These are phyloP conservation scores for Stachybotrys echinatus DNA, from an alignment of 2,329 filamentous ascomycete species.

Conservation along the genomic window DNA sequence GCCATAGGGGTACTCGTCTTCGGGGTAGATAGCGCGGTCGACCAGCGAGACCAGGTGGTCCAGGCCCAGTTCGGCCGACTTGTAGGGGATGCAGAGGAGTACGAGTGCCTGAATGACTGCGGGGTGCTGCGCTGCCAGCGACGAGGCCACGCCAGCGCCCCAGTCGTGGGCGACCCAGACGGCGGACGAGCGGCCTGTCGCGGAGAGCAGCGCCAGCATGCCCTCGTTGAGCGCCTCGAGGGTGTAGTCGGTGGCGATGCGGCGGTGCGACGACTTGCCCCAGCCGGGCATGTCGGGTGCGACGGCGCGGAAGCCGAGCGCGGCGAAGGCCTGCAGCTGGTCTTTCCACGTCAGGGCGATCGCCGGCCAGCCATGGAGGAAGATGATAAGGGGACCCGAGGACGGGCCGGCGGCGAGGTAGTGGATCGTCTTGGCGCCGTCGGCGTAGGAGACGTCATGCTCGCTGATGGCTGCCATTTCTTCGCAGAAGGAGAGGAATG, in stretches of 20 bases:
- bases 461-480: not conserved
- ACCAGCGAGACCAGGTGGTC: slow-evolving; percentile 24
- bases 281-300: slow-evolving; percentile 26
- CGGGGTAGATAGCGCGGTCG: slow-evolving; percentile 39
- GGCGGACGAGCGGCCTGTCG: slow-evolving; percentile 25
- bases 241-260: slow-evolving; percentile 15
- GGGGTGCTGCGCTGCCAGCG: slow-evolving; percentile 20
- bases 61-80: slow-evolving; percentile 32
- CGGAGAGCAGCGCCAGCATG: slow-evolving; percentile 20
- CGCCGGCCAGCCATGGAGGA: slow-evolving; percentile 30
- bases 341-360: slow-evolving; percentile 23
- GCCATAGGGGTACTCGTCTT: slow-evolving; percentile 28
- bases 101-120: slow-evolving; percentile 16
- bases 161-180: slow-evolving; percentile 42
- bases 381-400: slow-evolving; percentile 21
- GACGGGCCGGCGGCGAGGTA: slow-evolving; percentile 21
- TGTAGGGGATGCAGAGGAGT: slow-evolving; percentile 33
- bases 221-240: slow-evolving; percentile 19
- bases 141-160: slow-evolving; percentile 21
- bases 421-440: slow-evolving; percentile 19
- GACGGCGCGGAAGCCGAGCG: slow-evolving; percentile 22
- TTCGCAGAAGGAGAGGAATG: too few relatives aligned
- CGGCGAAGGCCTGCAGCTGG: slow-evolving; percentile 17
- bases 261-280: slow-evolving; percentile 19
- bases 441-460: slow-evolving; percentile 8